Conservation (phyloP, 73 alveolate genomes). For the Uronychia binucleata region DNA sequence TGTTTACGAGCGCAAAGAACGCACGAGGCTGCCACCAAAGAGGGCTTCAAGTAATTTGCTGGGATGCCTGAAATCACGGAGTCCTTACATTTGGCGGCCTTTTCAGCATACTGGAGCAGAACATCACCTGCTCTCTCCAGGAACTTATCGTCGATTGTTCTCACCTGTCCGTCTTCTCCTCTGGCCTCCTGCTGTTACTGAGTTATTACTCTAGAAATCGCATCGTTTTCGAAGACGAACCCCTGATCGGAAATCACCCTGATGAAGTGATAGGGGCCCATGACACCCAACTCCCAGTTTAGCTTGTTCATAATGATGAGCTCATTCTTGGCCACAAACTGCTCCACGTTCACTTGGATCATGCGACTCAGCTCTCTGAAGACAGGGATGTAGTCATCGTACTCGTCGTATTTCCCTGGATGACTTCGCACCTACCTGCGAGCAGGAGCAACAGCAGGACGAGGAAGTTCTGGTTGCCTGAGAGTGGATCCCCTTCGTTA, state of each 20-base stretch:
- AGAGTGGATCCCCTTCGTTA: not conserved
- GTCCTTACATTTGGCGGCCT: not conserved
- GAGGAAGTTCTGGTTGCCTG: not conserved
- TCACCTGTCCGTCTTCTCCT: not conserved
- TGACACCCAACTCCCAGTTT: not conserved
- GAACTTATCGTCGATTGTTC: not conserved
- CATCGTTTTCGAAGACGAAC: not conserved
- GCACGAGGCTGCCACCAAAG: not conserved
- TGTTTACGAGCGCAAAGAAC: slow-evolving; percentile 1
- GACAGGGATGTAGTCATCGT: not conserved
- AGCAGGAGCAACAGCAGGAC: not conserved
- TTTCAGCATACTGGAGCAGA: not conserved
- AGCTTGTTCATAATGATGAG: not conserved
- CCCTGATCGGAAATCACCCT: not conserved
- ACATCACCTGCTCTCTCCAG: not conserved
- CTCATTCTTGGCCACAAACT: not conserved
- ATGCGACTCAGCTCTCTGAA: not conserved
- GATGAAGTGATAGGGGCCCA: not conserved
- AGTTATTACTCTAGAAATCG: not conserved
- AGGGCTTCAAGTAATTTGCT: too few species aligned
- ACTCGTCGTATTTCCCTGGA: not conserved
- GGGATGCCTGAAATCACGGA: too few species aligned
- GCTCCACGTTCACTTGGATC: not conserved
- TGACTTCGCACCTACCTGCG: not conserved
- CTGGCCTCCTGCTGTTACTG: not conserved